Evolutionary conservation across 371 early-diverging fungal species (phyloP).

Genomic region (Mucor sp.): DNA sequence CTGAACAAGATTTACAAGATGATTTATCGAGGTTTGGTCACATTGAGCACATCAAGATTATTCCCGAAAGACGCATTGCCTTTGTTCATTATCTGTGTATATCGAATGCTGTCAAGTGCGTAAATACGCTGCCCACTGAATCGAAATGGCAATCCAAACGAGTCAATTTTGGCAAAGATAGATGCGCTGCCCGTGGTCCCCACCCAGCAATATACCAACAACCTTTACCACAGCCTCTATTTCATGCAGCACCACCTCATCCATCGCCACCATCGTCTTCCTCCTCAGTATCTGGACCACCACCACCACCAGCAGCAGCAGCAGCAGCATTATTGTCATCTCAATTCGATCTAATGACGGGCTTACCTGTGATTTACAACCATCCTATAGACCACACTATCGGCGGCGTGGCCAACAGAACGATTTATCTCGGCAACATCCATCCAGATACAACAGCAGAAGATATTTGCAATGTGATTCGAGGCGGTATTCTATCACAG

Average conservation of each 20-base stretch:
- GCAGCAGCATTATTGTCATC: neutral
- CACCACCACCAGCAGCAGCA: neutral
- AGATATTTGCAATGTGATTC: constrained; percentile 83
- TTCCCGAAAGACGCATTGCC: constrained; percentile 73
- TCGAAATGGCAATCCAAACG: constrained; percentile 56
- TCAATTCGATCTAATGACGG: neutral
- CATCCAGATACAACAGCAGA: constrained; percentile 73
- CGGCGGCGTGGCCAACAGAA: constrained; percentile 56
- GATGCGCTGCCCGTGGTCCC: neutral
- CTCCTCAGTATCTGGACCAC: neutral
- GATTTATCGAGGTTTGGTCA: constrained; percentile 69
- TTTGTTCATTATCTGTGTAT: constrained; percentile 83
- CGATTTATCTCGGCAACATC: constrained; percentile 79
- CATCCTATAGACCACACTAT: constrained; percentile 28
- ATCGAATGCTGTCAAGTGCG: constrained; percentile 72
- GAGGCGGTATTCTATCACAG: constrained; percentile 80
- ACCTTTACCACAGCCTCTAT: neutral
- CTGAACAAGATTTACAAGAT: constrained; percentile 53
- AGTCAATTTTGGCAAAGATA: constrained; percentile 59
- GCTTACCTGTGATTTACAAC: constrained; percentile 1
- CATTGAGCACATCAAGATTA: constrained; percentile 73
- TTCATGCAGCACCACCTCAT: neutral
- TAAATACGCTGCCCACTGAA: constrained; percentile 57
- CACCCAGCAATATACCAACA: neutral
- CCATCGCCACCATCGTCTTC: neutral